Conservation (phyloP, 2,329 filamentous ascomycete species). For the Lachnum nothofagi region DNA sequence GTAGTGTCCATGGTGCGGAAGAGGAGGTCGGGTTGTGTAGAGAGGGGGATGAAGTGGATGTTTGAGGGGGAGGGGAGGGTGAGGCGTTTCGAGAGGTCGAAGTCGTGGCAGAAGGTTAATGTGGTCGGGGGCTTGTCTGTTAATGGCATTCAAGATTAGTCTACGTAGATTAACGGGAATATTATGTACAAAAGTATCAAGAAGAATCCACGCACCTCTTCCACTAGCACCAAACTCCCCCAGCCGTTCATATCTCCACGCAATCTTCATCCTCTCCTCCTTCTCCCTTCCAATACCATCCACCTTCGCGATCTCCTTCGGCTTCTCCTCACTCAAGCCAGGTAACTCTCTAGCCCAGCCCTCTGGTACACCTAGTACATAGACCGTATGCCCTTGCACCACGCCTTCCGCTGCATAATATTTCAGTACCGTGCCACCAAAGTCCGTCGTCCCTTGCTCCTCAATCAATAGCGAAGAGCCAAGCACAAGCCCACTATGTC, state of each 20-base stretch:
- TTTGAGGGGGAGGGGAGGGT: slow-evolving; percentile 48
- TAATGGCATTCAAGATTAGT: slow-evolving; percentile 16
- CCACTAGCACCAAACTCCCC: slow-evolving; percentile 57
- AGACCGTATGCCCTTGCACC: slow-evolving; percentile 82
- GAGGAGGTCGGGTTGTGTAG: slow-evolving; percentile 25
- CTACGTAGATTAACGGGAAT: slow-evolving; percentile 20
- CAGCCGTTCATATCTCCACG: slow-evolving; percentile 89
- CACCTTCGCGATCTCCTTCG: slow-evolving; percentile 19
- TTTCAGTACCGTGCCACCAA: slow-evolving; percentile 73
- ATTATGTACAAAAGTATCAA: slow-evolving; percentile 49
- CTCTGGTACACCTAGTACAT: slow-evolving; percentile 75
- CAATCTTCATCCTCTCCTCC: slow-evolving; percentile 92
- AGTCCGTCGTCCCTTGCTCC: slow-evolving; percentile 91
- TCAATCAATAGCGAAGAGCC: slow-evolving; percentile 77
- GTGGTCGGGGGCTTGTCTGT: slow-evolving; percentile 10
- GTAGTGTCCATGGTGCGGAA: slow-evolving; percentile 29
- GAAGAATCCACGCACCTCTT: slow-evolving; percentile 35
- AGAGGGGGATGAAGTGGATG: slow-evolving; percentile 47
- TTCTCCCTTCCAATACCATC: slow-evolving; percentile 28
- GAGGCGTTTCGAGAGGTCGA: slow-evolving; percentile 65
- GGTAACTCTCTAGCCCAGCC: slow-evolving; percentile 81
- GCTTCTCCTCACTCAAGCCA: slow-evolving; percentile 51
- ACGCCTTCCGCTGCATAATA: slow-evolving; percentile 93
- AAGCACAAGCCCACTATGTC: slow-evolving; percentile 77
- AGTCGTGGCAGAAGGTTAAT: slow-evolving; percentile 62